Evolutionary conservation across 2,329 filamentous ascomycete species (phyloP), one percentile per base, ranked within the genome.

Genomic region (Talaromyces funiculosus): DNA sequence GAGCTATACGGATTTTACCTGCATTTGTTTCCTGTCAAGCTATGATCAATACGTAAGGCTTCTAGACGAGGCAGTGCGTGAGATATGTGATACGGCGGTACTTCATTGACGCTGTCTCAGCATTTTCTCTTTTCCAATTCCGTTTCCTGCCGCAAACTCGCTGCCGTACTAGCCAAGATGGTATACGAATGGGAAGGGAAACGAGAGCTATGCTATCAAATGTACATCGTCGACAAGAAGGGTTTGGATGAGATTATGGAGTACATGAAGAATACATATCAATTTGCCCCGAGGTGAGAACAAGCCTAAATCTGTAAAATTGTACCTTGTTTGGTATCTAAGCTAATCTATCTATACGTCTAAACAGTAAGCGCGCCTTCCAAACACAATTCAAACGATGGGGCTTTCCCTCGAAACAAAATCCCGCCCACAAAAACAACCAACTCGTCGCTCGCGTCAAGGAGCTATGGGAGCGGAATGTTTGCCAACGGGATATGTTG

Each of bases 181-280:
- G 80, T 83, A 18, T 88, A 88, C 72, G 82, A 86, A 67, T 88
- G 86, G 86, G 83, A 85, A 59, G 85, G 84, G 61, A 88, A 88
- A 73, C 80, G 83, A 67, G 81, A 83, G 43, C 80, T 86, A 65
- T 87, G 84, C 75, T 86, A 84, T 72, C 83, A 84, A 65, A 83
- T 94, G 69, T 94, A 92, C 68, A 90, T 93, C 66, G 84, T 86
- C 62, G 88, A 94, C 75, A 85, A 85, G 67, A 87, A 84, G 76
- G 84, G 85, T 42, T 77, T 92, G 61, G 85, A 89, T 67, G 86
- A 92, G 65, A 88, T 94, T 43, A 88, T 90, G 79, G 81, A 86
- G 26, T 86, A 86, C 69, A 87, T 91, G 81, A 84, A 81, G 64
- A 78, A 78, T 60, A 78, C 81, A 61, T 80, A 88, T 77, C 81